A percentile compares a stretch with the other conserved stretches of the same genome.
Evolutionary conservation across 2,329 filamentous ascomycete genomes (phyloP).

Genomic region (Epichloe brachyelytri): DNA sequence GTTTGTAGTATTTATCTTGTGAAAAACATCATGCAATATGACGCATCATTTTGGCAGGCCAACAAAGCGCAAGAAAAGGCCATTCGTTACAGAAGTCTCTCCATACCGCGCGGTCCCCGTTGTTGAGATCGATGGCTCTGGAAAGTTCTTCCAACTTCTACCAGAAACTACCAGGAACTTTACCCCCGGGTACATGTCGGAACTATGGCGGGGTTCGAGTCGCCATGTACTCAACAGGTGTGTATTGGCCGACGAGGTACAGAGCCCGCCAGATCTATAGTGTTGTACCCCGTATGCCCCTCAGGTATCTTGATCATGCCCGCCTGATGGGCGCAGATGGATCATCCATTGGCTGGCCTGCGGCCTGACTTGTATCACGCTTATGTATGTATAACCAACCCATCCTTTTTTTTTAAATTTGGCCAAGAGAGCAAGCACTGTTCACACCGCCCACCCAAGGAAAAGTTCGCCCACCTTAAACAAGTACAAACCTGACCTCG

Average conservation of each 20-base stretch:
- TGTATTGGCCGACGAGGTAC: background rate
- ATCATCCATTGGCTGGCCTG: background rate
- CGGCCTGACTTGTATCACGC: background rate
- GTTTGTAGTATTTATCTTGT: too few species aligned
- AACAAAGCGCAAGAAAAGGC: too few species aligned
- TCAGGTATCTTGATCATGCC: background rate
- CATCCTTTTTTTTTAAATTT: background rate
- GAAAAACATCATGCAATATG: too few species aligned
- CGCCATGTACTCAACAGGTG: background rate
- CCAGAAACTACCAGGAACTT: background rate
- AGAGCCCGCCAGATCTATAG: background rate
- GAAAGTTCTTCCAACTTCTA: slow-evolving; percentile 12
- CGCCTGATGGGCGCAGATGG: background rate
- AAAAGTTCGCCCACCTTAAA: slow-evolving; percentile 1
- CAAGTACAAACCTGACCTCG: background rate
- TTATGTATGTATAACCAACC: background rate
- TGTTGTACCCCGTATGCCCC: background rate
- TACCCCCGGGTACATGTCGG: background rate
- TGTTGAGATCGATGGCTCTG: slow-evolving; percentile 3
- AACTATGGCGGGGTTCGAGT: background rate
- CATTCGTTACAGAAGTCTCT: too few species aligned
- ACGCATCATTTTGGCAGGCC: too few species aligned
- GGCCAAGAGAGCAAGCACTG: background rate
- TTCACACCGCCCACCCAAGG: slow-evolving; percentile 3
- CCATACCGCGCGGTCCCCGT: background rate